Percentiles rank a stretch among this genome's conserved stretches.
Evolutionary conservation across 192 early-diverging fungal species (phyloP).

Genomic region (Linderina pennispora): DNA sequence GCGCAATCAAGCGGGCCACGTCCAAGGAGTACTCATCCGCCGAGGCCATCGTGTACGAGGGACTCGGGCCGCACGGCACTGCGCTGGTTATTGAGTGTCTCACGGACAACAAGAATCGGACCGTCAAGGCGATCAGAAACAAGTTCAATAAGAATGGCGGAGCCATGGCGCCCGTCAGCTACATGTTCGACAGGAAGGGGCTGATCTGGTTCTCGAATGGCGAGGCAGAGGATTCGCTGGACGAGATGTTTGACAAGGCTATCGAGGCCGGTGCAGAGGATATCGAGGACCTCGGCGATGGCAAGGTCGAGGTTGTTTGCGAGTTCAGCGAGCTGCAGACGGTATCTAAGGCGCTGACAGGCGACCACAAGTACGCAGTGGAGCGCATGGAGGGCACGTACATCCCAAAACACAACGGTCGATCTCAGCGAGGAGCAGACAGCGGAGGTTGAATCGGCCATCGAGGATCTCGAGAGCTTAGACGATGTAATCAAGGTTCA

Average conservation of each 20-base stretch:
- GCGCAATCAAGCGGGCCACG: constrained; percentile 56
- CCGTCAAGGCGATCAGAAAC: constrained; percentile 57
- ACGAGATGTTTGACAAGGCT: constrained; percentile 53
- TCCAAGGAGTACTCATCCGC: constrained; percentile 46
- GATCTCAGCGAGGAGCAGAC: constrained; percentile 41
- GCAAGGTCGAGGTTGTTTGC: constrained; percentile 53
- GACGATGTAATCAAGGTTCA: constrained; percentile 61
- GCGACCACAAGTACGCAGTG: constrained; percentile 47
- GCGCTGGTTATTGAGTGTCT: constrained; percentile 57
- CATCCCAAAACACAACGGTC: constrained; percentile 42
- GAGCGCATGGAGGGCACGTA: constrained; percentile 53
- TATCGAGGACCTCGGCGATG: constrained; percentile 47
- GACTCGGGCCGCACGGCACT: constrained; percentile 51
- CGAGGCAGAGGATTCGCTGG: constrained; percentile 41
- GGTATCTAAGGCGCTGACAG: constrained; percentile 42
- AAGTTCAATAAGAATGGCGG: constrained; percentile 52
- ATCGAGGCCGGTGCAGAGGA: constrained; percentile 58
- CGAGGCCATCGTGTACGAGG: constrained; percentile 57
- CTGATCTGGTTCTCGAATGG: constrained; percentile 49
- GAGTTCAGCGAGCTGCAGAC: constrained; percentile 44
- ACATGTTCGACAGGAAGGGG: constrained; percentile 64
- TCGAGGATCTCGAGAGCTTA: constrained; percentile 53
- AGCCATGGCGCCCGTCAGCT: constrained; percentile 54
- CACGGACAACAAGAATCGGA: constrained; percentile 58
- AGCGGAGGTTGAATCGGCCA: constrained; percentile 44